phyloP scores from a whole-genome alignment of 179 eudicot genomes.

The Gypsophila paniculata region DNA sequence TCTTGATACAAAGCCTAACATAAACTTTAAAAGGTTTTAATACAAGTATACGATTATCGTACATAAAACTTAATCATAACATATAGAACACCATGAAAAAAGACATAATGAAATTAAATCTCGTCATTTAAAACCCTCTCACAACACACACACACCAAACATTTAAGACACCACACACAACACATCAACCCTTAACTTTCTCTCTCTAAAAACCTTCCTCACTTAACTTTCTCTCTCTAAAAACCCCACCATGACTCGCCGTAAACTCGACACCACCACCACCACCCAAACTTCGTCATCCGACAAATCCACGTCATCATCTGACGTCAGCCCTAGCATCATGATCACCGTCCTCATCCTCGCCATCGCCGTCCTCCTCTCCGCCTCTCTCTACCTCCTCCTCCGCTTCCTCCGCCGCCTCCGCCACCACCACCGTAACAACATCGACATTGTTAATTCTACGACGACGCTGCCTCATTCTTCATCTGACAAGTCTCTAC shows the following conservation, averaged over 20 bases:
- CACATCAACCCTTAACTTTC: neutral
- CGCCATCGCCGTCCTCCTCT: constrained; percentile 60
- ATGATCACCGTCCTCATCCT: constrained; percentile 53
- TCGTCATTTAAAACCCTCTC: constrained; percentile 19
- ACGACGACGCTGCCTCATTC: constrained; percentile 7
- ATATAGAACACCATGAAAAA: too few species aligned
- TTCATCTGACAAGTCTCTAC: neutral
- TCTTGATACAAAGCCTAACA: too few species aligned
- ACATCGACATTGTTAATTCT: constrained; percentile 6
- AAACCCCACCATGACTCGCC: constrained; percentile 12
- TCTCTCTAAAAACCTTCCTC: too few species aligned
- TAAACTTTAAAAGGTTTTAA: too few species aligned
- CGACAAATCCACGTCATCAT: constrained; percentile 16
- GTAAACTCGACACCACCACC: neutral
- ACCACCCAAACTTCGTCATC: neutral
- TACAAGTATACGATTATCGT: too few species aligned
- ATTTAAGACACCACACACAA: neutral
- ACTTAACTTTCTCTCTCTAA: constrained; percentile 5
- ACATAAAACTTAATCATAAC: too few species aligned
- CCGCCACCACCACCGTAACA: constrained; percentile 13
- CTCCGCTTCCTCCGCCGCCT: constrained; percentile 53
- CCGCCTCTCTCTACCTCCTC: constrained; percentile 72
- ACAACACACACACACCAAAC: too few species aligned
- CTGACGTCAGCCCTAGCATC: constrained; percentile 30
- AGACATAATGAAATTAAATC: too few species aligned